phyloP scores from a whole-genome alignment of 1,284 basidiomycete genomes.

The Malassezia equina region DNA sequence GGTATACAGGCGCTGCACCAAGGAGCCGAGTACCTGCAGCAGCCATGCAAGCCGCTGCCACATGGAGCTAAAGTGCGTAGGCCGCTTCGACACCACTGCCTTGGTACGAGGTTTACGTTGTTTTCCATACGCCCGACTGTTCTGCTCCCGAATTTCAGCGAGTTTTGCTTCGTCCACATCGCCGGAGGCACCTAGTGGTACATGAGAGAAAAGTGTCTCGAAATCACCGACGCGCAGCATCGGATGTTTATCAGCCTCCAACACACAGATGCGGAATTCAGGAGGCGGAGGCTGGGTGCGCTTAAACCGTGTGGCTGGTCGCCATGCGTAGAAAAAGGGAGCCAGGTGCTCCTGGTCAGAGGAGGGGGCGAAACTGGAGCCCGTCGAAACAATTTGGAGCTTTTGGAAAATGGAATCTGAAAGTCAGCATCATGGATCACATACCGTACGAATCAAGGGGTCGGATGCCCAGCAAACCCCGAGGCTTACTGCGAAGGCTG shows the following conservation, averaged over 20 bases:
- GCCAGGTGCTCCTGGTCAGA: constrained; percentile 1
- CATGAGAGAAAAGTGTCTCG: constrained; percentile 27
- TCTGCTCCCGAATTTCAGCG: constrained; percentile 23
- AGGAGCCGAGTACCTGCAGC: background rate
- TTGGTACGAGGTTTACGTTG: constrained; percentile 2
- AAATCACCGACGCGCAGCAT: constrained; percentile 28
- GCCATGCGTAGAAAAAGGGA: constrained; percentile 82
- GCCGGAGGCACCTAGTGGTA: constrained; percentile 24
- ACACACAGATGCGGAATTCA: constrained; percentile 75
- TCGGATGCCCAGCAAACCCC: constrained; percentile 10
- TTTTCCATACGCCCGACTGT: constrained; percentile 32
- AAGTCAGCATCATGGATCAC: background rate
- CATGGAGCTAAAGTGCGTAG: constrained; percentile 11
- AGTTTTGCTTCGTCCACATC: constrained; percentile 20
- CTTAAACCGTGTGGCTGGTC: constrained; percentile 72
- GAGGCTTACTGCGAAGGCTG: background rate
- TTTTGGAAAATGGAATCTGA: constrained; percentile 20
- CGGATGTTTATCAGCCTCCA: constrained; percentile 24
- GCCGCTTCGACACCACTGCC: constrained; percentile 10
- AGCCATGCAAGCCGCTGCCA: constrained; percentile 6
- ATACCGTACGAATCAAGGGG: constrained; percentile 6
- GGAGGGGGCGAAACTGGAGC: background rate
- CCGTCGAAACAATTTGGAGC: constrained; percentile 63
- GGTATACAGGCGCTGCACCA: background rate
- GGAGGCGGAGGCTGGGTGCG: constrained; percentile 68